These are phyloP conservation scores for Gossypium anomalum DNA, from an alignment of 345 rosid genomes.

Conservation along the genomic window DNA sequence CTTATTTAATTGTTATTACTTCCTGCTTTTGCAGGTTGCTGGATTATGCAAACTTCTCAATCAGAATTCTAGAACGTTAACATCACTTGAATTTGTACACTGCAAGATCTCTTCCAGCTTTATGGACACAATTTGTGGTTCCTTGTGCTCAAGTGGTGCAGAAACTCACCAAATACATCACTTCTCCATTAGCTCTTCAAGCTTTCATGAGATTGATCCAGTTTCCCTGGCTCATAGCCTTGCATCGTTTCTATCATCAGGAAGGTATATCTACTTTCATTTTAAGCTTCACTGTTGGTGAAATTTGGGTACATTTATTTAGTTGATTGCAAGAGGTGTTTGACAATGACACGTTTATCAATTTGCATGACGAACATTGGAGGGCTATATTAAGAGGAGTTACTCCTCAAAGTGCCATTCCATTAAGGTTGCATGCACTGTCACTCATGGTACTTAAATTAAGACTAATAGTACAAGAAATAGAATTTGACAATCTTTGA, in stretches of 20 bases:
- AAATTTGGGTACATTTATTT: constrained; percentile 8
- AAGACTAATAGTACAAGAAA: neutral
- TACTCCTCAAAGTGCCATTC: neutral
- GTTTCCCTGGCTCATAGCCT: constrained; percentile 39
- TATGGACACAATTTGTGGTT: constrained; percentile 44
- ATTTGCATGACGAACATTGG: constrained; percentile 9
- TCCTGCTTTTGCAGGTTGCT: constrained; percentile 49
- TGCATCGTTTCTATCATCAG: constrained; percentile 53
- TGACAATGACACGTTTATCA: neutral
- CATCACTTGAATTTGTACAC: constrained; percentile 65
- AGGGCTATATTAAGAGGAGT: neutral
- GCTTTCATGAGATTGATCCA: constrained; percentile 41
- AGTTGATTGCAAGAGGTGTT: neutral
- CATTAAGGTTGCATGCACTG: neutral
- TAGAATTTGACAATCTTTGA: neutral
- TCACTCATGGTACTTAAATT: neutral
- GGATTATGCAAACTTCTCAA: constrained; percentile 63
- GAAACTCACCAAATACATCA: constrained; percentile 42
- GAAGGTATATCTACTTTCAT: constrained; percentile 44
- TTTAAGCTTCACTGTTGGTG: constrained; percentile 12
- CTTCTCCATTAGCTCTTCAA: constrained; percentile 52
- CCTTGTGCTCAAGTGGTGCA: constrained; percentile 31
- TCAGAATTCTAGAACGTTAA: constrained; percentile 60
- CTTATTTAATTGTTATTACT: constrained; percentile 13
- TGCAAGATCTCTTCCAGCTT: constrained; percentile 61